Conservation (phyloP, 176 grass and related monocot species). For the Lolium perenne region DNA sequence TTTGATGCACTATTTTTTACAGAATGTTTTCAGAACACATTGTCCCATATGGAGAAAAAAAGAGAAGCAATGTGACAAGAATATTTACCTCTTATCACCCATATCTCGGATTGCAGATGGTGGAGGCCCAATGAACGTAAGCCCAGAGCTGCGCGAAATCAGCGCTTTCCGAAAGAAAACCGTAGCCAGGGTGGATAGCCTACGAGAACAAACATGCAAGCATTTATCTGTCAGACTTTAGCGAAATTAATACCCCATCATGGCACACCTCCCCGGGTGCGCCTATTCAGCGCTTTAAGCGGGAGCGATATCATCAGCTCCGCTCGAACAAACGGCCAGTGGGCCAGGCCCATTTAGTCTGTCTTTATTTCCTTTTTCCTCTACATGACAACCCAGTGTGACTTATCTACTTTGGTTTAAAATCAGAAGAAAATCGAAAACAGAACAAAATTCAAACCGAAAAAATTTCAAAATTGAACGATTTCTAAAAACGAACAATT, state of each 20-base stretch:
- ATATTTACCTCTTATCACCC: slow-evolving; percentile 89
- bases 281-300: no score
- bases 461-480: no score
- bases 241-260: slow-evolving; percentile 9
- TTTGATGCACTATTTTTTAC: slow-evolving; percentile 78
- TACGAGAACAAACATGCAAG: slow-evolving; percentile 25
- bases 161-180: slow-evolving; percentile 96
- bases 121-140: slow-evolving; percentile 87
- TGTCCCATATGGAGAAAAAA: neutral
- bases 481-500: no score
- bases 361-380: no score
- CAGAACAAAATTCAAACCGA: no score
- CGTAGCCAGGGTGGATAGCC: slow-evolving; percentile 94
- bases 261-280: neutral
- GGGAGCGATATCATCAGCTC: no score
- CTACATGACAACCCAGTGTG: no score
- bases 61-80: neutral
- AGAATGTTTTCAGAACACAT: slow-evolving; percentile 22
- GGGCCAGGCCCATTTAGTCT: no score
- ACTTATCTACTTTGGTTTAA: no score
- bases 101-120: slow-evolving; percentile 90
- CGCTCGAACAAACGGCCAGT: no score
- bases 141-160: slow-evolving; percentile 91
- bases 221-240: neutral
- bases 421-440: no score